phyloP scores from a whole-genome alignment of 2,329 filamentous ascomycete species.

The Ceratocystiopsis brevicomis region DNA sequence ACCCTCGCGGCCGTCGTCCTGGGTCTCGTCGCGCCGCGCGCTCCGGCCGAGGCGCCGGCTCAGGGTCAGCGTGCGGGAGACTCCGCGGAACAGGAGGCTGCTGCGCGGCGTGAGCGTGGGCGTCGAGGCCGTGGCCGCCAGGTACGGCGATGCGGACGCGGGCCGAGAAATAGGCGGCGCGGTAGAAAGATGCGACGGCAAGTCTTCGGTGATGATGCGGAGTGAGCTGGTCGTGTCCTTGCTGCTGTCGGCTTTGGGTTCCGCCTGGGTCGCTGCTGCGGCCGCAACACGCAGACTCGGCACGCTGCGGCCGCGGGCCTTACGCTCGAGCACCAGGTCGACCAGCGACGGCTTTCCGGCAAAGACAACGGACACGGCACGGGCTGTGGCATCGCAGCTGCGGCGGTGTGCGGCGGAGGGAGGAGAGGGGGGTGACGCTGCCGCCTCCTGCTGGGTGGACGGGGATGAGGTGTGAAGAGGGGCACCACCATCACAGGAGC shows the following conservation, averaged over 20 bases:
- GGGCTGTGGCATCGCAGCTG: constrained; percentile 35
- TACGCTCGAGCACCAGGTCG: constrained; percentile 19
- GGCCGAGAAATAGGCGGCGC: too few relatives aligned
- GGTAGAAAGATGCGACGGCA: too few relatives aligned
- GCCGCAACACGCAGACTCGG: too few relatives aligned
- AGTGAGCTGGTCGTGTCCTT: too few relatives aligned
- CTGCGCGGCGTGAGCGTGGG: constrained; percentile 21
- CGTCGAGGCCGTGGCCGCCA: constrained; percentile 11
- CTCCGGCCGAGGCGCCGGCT: constrained; percentile 22
- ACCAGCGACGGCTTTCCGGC: constrained; percentile 40
- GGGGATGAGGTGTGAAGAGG: too few relatives aligned
- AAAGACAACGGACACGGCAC: constrained; percentile 39
- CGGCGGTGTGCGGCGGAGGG: constrained; percentile 12
- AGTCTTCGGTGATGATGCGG: too few relatives aligned
- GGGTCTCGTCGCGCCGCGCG: too few relatives aligned
- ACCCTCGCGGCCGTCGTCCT: too few relatives aligned
- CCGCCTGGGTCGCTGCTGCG: too few relatives aligned
- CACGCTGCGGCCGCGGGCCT: constrained; percentile 12
- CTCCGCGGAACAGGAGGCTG: constrained; percentile 25
- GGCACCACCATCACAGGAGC: neutral
- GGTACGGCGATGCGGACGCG: too few relatives aligned
- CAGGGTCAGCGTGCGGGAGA: constrained; percentile 31
- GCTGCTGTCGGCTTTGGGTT: constrained; percentile 1
- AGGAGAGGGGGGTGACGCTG: neutral
- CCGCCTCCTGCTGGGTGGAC: too few relatives aligned